Conservation (phyloP, 805 yeast species). For the Clavispora carvajalis region DNA sequence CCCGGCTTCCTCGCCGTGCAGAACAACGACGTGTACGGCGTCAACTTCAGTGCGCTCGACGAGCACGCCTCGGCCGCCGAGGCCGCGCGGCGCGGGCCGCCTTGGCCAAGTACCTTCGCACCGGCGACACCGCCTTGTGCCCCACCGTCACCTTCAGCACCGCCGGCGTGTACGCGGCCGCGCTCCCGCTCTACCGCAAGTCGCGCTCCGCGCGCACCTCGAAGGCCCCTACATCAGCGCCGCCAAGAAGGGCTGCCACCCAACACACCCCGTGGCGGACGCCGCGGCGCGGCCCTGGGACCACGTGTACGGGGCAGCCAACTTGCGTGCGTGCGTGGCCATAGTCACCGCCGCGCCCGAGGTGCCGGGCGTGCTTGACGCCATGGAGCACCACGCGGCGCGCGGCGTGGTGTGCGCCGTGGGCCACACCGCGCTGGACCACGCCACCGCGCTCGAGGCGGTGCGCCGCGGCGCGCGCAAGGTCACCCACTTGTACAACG, state of each 20-base stretch:
- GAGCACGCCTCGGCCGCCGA: constrained; percentile 26
- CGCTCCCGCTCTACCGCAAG: constrained; percentile 39
- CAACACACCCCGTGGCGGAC: constrained; percentile 38
- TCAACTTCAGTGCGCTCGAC: constrained; percentile 43
- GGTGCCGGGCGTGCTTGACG: constrained; percentile 39
- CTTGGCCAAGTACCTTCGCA: constrained; percentile 41
- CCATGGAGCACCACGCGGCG: constrained; percentile 29
- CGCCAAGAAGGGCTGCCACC: constrained; percentile 48
- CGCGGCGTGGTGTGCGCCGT: constrained; percentile 37
- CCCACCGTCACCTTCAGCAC: constrained; percentile 53
- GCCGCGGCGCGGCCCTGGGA: constrained; percentile 26
- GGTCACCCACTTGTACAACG: constrained; percentile 58
- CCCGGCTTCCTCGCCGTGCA: constrained; percentile 57
- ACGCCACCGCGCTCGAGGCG: constrained; percentile 37
- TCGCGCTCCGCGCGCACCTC: constrained; percentile 45
- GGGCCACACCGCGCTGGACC: constrained; percentile 44
- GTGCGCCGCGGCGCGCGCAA: constrained; percentile 49
- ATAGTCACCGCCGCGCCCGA: constrained; percentile 52
- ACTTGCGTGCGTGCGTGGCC: constrained; percentile 30
- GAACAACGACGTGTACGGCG: constrained; percentile 53
- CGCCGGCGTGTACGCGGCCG: constrained; percentile 43
- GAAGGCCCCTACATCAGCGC: constrained; percentile 55
- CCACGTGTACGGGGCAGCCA: constrained; percentile 34
- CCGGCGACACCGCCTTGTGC: constrained; percentile 53
- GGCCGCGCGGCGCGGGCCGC: constrained; percentile 32